phyloP scores from a whole-genome alignment of 495 filamentous ascomycete species.

The Hypoxylon rickii region DNA sequence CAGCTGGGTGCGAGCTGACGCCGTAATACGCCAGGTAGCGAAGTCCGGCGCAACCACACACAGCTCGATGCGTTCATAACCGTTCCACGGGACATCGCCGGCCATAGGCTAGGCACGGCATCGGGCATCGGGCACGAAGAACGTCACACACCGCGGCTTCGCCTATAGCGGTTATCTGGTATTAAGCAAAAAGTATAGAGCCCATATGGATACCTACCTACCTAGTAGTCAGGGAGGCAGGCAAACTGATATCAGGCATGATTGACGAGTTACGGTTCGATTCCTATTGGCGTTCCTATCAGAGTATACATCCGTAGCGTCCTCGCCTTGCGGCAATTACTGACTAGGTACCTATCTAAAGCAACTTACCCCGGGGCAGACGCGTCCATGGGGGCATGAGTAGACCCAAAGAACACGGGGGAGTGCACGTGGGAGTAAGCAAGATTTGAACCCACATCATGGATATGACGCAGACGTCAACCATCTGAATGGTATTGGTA shows the following conservation, averaged over 20 bases:
- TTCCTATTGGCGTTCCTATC: slow-evolving; percentile 12
- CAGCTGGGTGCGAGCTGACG: too few species aligned
- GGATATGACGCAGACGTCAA: slow-evolving; percentile 11
- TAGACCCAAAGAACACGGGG: slow-evolving; percentile 6
- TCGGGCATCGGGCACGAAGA: background rate
- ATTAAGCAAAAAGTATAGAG: background rate
- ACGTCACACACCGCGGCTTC: background rate
- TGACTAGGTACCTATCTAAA: too few species aligned
- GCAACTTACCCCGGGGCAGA: slow-evolving; percentile 5
- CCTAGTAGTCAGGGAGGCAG: too few species aligned
- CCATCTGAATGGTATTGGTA: slow-evolving; percentile 4
- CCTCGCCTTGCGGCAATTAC: slow-evolving; percentile 26
- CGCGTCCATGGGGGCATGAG: slow-evolving; percentile 12
- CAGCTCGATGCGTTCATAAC: background rate
- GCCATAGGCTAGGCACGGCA: background rate
- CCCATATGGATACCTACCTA: too few species aligned
- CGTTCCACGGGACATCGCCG: background rate
- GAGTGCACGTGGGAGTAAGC: slow-evolving; percentile 22
- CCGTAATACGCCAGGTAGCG: too few species aligned
- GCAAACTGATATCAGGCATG: too few species aligned
- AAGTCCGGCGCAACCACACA: too few species aligned
- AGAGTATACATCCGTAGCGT: background rate
- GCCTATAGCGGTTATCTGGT: background rate
- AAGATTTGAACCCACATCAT: slow-evolving; percentile 23
- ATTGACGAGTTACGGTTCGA: background rate